Base-by-base conservation (phyloP, 2,329 filamentous ascomycete genomes). In the Niveomyces coronatus region DNA sequence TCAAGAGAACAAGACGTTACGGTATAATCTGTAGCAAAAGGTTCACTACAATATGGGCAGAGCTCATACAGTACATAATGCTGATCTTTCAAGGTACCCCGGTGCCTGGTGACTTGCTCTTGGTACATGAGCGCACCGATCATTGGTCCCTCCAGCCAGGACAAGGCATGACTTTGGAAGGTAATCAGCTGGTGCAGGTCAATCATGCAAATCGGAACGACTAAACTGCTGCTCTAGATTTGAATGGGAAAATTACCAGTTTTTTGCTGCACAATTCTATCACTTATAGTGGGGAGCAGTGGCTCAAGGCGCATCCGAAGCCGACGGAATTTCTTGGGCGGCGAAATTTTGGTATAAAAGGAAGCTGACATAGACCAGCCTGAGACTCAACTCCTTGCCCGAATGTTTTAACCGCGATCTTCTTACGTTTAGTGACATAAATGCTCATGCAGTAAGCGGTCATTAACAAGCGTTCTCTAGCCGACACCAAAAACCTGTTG, bases 71-170 rank as follows among this genome's bases (percentile, higher is more conserved):
- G 9, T 31, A 14, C 4, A 11, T 14, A 14, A 11, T n/a, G 18
- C 16, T 11, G 29, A 3, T 9, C 13, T 19, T 30, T 3, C 8
- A 24, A 50, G 48, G 47, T 23, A 48, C 42, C n/a, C n/a, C 3
- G 2, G 38, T 50, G 5, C 48, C 48, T 0, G 38, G 47, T 2
- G 35, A 47, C 38, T 24, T 49, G 13, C 15, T 49, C 9, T 41
- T 48, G 2, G 48, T 51, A 2, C 49, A 51, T 31, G 47, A 51
- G 33, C 47, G 44, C 8, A 23, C 44, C 11, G 49, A 51, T 28
- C 46, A 49, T 32, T 49, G 45, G 28, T 49, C 46, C 2, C 44
- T 49, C 4, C 49, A 49, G 20, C 47, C 47, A 15, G 47, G 40
- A 6, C 35, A 22, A 17, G 17, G 15, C 6, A 48, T 48, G 45